These are phyloP conservation scores for Elasticomyces elasticus DNA, from an alignment of 495 filamentous ascomycete species.

Conservation along the genomic window DNA sequence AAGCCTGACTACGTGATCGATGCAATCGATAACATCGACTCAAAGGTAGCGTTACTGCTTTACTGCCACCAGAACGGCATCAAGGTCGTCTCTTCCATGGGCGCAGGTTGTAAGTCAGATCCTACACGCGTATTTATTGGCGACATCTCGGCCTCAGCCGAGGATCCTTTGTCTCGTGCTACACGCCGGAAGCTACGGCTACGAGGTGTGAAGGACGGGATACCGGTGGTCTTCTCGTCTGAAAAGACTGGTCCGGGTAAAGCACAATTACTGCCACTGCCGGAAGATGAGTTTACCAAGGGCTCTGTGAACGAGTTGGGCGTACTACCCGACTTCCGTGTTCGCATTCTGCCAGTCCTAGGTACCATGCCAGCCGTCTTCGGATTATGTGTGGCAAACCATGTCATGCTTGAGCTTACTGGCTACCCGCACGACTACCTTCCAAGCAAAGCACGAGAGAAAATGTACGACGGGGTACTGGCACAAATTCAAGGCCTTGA, in stretches of 20 bases:
- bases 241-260: slow-evolving; percentile 89
- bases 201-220: slow-evolving; percentile 71
- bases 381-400: slow-evolving; percentile 81
- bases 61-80: slow-evolving; percentile 71
- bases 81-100: slow-evolving; percentile 88
- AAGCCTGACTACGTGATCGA: slow-evolving; percentile 82
- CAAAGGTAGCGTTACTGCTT: slow-evolving; percentile 82
- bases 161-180: slow-evolving; percentile 79
- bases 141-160: slow-evolving; percentile 80
- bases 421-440: slow-evolving; percentile 81
- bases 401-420: slow-evolving; percentile 76
- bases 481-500: slow-evolving; percentile 60
- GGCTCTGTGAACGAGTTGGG: slow-evolving; percentile 81
- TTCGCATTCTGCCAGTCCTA: slow-evolving; percentile 85
- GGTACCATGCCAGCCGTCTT: slow-evolving; percentile 97
- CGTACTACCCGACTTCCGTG: slow-evolving; percentile 82
- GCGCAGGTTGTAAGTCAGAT: slow-evolving; percentile 93
- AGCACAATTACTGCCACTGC: slow-evolving; percentile 72
- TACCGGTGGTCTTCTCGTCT: slow-evolving; percentile 85
- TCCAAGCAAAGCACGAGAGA: slow-evolving; percentile 69
- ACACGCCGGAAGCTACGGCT: slow-evolving; percentile 70
- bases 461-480: slow-evolving; percentile 77
- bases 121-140: slow-evolving; percentile 85
- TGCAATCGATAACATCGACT: slow-evolving; percentile 96
- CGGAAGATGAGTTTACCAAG: slow-evolving; percentile 80